Evolutionary conservation across 2,329 filamentous ascomycete genomes (phyloP).

Genomic region (Hypomyces perniciosus): DNA sequence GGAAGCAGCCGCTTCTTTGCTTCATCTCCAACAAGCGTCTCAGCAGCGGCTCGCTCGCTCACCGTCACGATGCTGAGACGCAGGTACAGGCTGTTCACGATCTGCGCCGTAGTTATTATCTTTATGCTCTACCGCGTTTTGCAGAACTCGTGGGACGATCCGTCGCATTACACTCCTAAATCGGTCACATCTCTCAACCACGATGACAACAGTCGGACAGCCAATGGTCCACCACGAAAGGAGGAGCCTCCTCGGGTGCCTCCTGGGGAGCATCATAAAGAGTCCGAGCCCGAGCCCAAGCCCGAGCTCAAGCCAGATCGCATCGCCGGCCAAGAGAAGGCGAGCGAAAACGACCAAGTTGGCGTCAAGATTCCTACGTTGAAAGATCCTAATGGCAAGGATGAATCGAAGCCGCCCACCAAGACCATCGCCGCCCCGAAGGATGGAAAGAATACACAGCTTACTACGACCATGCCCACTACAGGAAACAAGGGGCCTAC

Average conservation of each 20-base stretch:
- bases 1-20: background rate
- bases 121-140: constrained; percentile 48
- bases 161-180: constrained; percentile 4
- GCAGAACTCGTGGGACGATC: constrained; percentile 34
- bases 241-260: background rate
- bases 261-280: background rate
- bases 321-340: constrained; percentile 1
- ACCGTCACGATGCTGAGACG: constrained; percentile 48
- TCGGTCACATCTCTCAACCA: constrained; percentile 5
- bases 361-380: constrained; percentile 8
- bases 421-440: background rate
- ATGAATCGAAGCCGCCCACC: constrained; percentile 5
- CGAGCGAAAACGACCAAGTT: constrained; percentile 8
- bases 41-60: background rate
- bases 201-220: background rate
- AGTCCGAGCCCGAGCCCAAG: background rate
- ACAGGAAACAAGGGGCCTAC: background rate
- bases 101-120: constrained; percentile 49
- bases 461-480: background rate
- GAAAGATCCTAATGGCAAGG: constrained; percentile 10
- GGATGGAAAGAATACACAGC: background rate
- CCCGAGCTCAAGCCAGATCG: background rate
- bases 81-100: constrained; percentile 55
- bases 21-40: background rate
- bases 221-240: background rate